Evolutionary conservation across 2,329 filamentous ascomycete genomes (phyloP).

Genomic region (Stachybotrys echinatus): DNA sequence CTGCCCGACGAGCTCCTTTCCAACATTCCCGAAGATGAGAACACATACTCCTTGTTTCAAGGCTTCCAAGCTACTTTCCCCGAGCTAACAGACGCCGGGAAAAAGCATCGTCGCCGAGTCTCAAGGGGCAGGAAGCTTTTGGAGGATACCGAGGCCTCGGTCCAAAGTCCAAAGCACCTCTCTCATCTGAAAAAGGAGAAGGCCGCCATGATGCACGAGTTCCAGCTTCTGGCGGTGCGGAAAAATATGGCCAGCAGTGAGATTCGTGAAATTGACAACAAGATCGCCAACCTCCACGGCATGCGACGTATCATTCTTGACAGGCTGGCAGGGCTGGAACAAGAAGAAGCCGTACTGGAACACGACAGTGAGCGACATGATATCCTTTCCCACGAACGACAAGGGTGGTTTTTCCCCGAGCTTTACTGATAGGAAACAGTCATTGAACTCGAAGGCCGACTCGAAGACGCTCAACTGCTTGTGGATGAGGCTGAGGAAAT

Average conservation of each 20-base stretch:
- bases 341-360: conserved; percentile 85
- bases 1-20: conserved; percentile 84
- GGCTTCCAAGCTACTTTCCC: conserved; percentile 91
- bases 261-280: conserved; percentile 94
- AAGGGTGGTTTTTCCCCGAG: background rate
- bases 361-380: conserved; percentile 65
- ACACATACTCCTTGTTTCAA: conserved; percentile 89
- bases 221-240: conserved; percentile 86
- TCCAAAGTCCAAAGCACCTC: conserved; percentile 61
- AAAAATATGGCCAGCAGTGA: conserved; percentile 98
- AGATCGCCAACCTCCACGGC: conserved; percentile 85
- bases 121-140: conserved; percentile 75
- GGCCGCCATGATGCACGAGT: conserved; percentile 70
- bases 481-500: conserved; percentile 54
- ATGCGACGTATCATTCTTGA: conserved; percentile 93
- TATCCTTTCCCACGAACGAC: background rate
- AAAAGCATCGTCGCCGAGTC: conserved; percentile 64
- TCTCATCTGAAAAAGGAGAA: conserved; percentile 75
- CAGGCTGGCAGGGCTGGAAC: conserved; percentile 76
- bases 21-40: conserved; percentile 83
- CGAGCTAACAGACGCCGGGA: conserved; percentile 61
- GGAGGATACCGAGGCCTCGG: conserved; percentile 51
- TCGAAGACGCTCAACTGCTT: conserved; percentile 57
- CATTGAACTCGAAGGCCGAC: conserved; percentile 54
- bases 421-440: conserved; percentile 40